phyloP scores from a whole-genome alignment of 495 filamentous ascomycete species.

The Ascobolus immersus region DNA sequence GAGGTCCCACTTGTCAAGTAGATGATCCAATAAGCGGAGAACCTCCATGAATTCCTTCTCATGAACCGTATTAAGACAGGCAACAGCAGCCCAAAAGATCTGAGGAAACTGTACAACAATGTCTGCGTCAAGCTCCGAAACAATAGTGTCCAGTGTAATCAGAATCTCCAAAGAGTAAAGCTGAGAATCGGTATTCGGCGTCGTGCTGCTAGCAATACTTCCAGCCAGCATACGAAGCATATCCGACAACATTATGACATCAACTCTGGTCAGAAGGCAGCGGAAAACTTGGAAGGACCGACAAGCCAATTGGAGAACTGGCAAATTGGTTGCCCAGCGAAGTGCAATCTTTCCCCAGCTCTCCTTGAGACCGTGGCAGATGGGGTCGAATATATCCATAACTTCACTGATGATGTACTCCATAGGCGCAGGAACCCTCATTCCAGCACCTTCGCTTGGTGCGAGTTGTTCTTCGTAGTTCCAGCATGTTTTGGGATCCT shows the following conservation, averaged over 20 bases:
- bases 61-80: conserved; percentile 83
- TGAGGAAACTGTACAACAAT: conserved; percentile 74
- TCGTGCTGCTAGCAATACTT: conserved; percentile 78
- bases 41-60: conserved; percentile 85
- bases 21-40: conserved; percentile 69
- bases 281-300: conserved; percentile 94
- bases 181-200: conserved; percentile 61
- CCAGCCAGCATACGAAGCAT: conserved; percentile 88
- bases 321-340: conserved; percentile 87
- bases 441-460: conserved; percentile 42
- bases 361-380: conserved; percentile 67
- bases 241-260: conserved; percentile 79
- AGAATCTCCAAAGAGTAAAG: conserved; percentile 95
- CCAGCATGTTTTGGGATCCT: conserved; percentile 71
- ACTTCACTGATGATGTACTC: conserved; percentile 52
- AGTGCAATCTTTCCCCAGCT: conserved; percentile 73
- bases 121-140: conserved; percentile 49
- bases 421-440: conserved; percentile 72
- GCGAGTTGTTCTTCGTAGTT: conserved; percentile 76
- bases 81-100: conserved; percentile 90
- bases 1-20: conserved; percentile 63
- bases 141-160: conserved; percentile 73
- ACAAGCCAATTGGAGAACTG: conserved; percentile 85
- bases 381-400: conserved; percentile 57
- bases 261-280: conserved; percentile 67